Conservation (phyloP, 768 basidiomycete genomes). For the Mrakia frigida region DNA sequence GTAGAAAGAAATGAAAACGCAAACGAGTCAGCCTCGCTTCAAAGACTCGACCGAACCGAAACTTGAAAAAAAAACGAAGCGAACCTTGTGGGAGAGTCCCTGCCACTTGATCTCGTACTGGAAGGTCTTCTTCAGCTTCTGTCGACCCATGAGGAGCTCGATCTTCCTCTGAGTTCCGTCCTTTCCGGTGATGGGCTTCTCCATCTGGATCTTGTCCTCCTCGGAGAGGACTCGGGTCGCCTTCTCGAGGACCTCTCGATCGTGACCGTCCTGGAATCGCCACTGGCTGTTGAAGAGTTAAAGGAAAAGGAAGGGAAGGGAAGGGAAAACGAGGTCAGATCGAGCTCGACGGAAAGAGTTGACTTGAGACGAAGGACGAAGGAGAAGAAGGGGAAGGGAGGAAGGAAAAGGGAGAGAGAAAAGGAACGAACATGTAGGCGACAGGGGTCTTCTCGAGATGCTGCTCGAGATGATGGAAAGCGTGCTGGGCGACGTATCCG, state of each 20-base stretch:
- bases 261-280: constrained; percentile 98
- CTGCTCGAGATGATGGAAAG: constrained; percentile 88
- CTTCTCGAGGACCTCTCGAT: constrained; percentile 90
- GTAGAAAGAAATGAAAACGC: neutral
- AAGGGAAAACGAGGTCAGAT: neutral
- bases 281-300: constrained; percentile 59
- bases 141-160: constrained; percentile 87
- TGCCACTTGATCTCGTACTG: constrained; percentile 69
- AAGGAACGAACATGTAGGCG: constrained; percentile 62
- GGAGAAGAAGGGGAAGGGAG: neutral
- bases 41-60: neutral
- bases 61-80: neutral
- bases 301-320: neutral
- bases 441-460: constrained; percentile 96
- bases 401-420: neutral
- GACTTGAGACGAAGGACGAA: neutral
- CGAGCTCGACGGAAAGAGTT: no score
- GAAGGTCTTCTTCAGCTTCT: constrained; percentile 83
- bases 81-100: constrained; percentile 51
- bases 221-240: constrained; percentile 81
- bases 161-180: constrained; percentile 86
- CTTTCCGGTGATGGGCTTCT: constrained; percentile 83
- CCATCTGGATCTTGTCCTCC: constrained; percentile 71
- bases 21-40: neutral
- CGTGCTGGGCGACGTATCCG: constrained; percentile 96